phyloP scores from a whole-genome alignment of 192 early-diverging fungal species.

The Coemansia sp. region DNA sequence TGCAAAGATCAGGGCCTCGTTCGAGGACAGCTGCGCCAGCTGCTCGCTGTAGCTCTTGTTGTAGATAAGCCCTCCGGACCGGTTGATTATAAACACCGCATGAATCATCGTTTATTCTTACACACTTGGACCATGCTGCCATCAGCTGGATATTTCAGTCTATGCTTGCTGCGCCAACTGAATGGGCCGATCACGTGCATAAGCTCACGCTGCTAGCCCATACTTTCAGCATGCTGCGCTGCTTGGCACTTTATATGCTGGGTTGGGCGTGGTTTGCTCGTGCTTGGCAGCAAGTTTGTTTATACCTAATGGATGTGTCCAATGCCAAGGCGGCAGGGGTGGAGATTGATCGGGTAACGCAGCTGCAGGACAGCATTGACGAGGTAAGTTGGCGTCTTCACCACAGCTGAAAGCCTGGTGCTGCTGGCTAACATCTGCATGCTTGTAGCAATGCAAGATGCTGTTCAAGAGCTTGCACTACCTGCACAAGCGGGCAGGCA shows the following conservation, averaged over 20 bases:
- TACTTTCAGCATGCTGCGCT: no score
- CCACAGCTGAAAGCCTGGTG: neutral
- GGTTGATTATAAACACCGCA: slow-evolving; percentile 81
- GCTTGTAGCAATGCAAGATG: slow-evolving; percentile 40
- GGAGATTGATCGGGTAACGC: slow-evolving; percentile 50
- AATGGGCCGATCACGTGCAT: no score
- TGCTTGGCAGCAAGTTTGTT: no score
- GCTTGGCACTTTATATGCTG: no score
- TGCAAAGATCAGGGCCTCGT: slow-evolving; percentile 97
- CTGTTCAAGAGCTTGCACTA: slow-evolving; percentile 51
- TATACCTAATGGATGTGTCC: slow-evolving; percentile 15
- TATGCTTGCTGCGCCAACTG: no score
- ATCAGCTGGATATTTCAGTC: no score
- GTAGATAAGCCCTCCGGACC: slow-evolving; percentile 93
- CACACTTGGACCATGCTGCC: no score
- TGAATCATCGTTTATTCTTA: slow-evolving; percentile 66
- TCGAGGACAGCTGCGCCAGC: slow-evolving; percentile 79
- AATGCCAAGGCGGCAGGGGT: slow-evolving; percentile 36
- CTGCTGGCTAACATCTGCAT: neutral
- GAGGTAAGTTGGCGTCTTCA: slow-evolving; percentile 10
- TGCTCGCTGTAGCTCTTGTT: slow-evolving; percentile 85
- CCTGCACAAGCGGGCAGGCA: slow-evolving; percentile 49
- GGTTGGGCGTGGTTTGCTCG: no score
- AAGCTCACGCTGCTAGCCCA: no score
- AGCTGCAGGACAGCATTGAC: slow-evolving; percentile 52